A percentile compares a stretch with the other conserved stretches of the same genome.
phyloP scores from a whole-genome alignment of 2,329 filamentous ascomycete species.

The Pleurostoma richardsiae region DNA sequence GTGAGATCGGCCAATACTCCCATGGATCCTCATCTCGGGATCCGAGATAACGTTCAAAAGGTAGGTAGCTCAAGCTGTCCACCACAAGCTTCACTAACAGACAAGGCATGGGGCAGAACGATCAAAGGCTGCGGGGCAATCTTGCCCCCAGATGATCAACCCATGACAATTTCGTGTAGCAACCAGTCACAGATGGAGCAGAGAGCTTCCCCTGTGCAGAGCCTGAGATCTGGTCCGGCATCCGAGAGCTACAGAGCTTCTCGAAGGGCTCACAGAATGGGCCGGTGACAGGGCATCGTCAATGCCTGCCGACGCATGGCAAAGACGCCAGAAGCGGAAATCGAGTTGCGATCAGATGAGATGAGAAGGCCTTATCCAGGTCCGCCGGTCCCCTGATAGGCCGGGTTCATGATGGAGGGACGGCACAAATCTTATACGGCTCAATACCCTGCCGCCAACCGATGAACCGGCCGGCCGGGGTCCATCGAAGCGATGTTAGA shows the following conservation, averaged over 20 bases:
- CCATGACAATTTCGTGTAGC: neutral
- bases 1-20: too few species aligned
- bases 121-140: neutral
- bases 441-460: too few species aligned
- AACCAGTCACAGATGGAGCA: neutral
- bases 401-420: constrained; percentile 2
- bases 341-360: neutral
- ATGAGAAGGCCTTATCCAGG: neutral
- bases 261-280: neutral
- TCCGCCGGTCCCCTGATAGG: too few species aligned
- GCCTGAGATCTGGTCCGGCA: neutral
- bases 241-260: neutral
- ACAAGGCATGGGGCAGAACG: neutral
- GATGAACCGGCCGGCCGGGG: too few species aligned
- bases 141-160: neutral
- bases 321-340: neutral
- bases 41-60: neutral
- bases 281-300: neutral
- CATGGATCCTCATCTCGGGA: neutral
- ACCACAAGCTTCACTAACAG: neutral
- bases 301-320: neutral
- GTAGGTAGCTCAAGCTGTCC: neutral
- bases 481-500: too few species aligned
- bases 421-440: constrained; percentile 2
- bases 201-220: neutral